Percentiles rank a stretch among this genome's conserved stretches.
phyloP scores from a whole-genome alignment of 768 basidiomycete genomes.

The Macrolepiota albuminosa region DNA sequence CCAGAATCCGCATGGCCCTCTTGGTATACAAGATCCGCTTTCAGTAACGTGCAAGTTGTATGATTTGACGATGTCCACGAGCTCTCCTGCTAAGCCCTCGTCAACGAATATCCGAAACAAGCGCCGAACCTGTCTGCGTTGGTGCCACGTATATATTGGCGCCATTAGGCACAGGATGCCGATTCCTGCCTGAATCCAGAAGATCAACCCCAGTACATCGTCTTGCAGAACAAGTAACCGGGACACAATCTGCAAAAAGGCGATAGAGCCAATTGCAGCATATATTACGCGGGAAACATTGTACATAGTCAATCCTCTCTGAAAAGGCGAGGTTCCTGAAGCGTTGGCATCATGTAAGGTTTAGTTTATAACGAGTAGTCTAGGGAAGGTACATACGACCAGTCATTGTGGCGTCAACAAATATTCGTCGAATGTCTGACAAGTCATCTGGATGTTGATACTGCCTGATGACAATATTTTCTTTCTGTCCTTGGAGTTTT shows the following conservation, averaged over 20 bases:
- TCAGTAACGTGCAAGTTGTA: conserved; percentile 3
- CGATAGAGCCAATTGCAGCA: not conserved
- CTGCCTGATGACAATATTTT: conserved; percentile 2
- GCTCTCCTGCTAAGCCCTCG: conserved; percentile 7
- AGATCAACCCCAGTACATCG: not conserved
- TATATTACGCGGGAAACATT: not conserved
- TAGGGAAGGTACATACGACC: conserved; percentile 2
- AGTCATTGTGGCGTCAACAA: conserved; percentile 10
- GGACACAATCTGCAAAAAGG: not conserved
- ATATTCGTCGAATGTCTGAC: conserved; percentile 2
- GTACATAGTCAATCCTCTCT: not conserved
- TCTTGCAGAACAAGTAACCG: not conserved
- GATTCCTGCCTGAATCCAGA: not conserved
- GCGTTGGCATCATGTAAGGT: not conserved
- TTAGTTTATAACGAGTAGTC: not conserved
- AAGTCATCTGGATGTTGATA: conserved; percentile 13
- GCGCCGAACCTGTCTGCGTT: not conserved
- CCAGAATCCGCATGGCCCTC: conserved; percentile 12
- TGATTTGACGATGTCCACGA: conserved; percentile 6
- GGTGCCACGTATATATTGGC: conserved; percentile 4
- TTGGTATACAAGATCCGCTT: conserved; percentile 4
- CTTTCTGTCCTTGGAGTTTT: not conserved
- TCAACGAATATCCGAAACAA: conserved; percentile 5
- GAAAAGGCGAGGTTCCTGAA: conserved; percentile 8
- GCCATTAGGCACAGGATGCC: not conserved